Evolutionary conservation across 164 flowering plant species (phyloP).

Genomic region (Akebia trifoliata): DNA sequence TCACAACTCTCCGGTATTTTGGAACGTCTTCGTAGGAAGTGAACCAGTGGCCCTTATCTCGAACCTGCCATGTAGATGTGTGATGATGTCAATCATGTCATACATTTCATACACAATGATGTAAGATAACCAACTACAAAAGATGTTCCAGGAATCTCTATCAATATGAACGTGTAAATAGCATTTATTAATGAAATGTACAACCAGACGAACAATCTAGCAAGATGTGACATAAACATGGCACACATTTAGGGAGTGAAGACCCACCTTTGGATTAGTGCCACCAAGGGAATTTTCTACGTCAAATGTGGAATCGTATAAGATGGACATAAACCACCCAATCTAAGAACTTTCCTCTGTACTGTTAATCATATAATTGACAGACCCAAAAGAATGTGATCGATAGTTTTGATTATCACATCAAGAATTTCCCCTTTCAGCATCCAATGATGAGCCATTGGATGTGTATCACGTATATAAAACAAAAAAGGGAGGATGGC

Average conservation of each 20-base stretch:
- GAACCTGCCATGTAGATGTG: slow-evolving; percentile 53
- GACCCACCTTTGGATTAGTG: neutral
- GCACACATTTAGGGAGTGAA: neutral
- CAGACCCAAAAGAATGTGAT: too few relatives aligned
- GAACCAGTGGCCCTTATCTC: slow-evolving; percentile 77
- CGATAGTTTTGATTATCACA: too few relatives aligned
- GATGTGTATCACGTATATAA: too few relatives aligned
- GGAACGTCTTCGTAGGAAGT: slow-evolving; percentile 63
- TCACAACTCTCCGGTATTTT: slow-evolving; percentile 36
- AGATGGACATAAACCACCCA: too few relatives aligned
- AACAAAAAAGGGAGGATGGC: too few relatives aligned
- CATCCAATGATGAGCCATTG: too few relatives aligned
- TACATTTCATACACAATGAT: neutral
- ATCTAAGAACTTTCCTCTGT: too few relatives aligned
- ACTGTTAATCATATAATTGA: too few relatives aligned
- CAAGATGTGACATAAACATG: neutral
- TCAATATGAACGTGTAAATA: neutral
- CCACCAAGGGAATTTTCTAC: too few relatives aligned
- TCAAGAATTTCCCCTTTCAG: too few relatives aligned
- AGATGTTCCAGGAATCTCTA: neutral
- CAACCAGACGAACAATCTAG: neutral
- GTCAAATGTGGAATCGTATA: too few relatives aligned
- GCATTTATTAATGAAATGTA: neutral
- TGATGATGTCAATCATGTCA: neutral
- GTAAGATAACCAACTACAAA: neutral